phyloP scores from a whole-genome alignment of 352 stramenopile species.

The Pythium dissotocum region DNA sequence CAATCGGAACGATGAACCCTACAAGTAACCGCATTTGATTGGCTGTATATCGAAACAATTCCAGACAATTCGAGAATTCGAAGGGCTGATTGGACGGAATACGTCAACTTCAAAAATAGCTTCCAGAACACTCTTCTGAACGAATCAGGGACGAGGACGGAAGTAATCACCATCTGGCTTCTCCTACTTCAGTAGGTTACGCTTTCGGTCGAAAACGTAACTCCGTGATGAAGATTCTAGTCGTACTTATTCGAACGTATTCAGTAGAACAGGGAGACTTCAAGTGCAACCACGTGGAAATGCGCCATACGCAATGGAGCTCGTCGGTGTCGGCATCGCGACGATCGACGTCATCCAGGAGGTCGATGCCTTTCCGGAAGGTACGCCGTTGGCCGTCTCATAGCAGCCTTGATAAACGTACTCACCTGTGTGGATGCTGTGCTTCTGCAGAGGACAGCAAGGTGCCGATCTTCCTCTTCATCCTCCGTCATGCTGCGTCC shows the following conservation, averaged over 20 bases:
- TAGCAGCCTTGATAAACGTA: too few species aligned
- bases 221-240: neutral
- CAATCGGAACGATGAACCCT: neutral
- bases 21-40: slow-evolving; percentile 1
- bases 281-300: neutral
- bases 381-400: slow-evolving; percentile 24
- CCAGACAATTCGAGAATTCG: slow-evolving; percentile 28
- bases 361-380: slow-evolving; percentile 55
- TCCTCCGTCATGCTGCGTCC: too few species aligned
- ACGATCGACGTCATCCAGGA: slow-evolving; percentile 73
- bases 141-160: slow-evolving; percentile 5
- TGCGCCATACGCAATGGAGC: slow-evolving; percentile 35
- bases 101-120: slow-evolving; percentile 23
- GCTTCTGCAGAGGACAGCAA: slow-evolving; percentile 53
- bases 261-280: slow-evolving; percentile 1
- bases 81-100: slow-evolving; percentile 29
- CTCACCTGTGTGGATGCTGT: neutral
- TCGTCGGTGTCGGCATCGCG: slow-evolving; percentile 71
- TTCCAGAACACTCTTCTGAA: slow-evolving; percentile 24
- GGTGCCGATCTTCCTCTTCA: slow-evolving; percentile 19
- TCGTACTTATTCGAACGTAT: slow-evolving; percentile 6
- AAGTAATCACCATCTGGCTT: neutral
- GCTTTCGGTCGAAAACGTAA: neutral
- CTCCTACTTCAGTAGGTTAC: neutral
- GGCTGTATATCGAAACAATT: slow-evolving; percentile 6